A percentile compares a stretch with the other conserved stretches of the same genome.
phyloP scores from a whole-genome alignment of 148 eudicot genomes.

The Fallopia convolvulus region DNA sequence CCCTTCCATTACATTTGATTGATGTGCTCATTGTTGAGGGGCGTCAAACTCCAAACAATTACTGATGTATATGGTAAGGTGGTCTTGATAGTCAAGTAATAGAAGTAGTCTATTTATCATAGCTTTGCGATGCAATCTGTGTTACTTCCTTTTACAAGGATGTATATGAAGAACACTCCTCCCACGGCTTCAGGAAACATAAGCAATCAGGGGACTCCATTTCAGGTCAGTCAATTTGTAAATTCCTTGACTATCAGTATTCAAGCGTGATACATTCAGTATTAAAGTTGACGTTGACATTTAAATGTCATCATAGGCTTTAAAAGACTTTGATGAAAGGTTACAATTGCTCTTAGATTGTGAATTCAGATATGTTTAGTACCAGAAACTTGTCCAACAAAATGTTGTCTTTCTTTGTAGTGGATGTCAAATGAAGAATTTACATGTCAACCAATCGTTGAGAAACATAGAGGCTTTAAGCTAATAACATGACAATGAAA shows the following conservation, averaged over 20 bases:
- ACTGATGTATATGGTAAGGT: conserved; percentile 68
- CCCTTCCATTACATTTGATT: conserved; percentile 79
- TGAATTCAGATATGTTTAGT: no score
- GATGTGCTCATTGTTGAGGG: conserved; percentile 62
- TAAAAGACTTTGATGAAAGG: no score
- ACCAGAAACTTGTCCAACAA: no score
- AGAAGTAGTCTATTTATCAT: not conserved
- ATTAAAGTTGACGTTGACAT: not conserved
- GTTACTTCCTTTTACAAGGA: conserved; percentile 35
- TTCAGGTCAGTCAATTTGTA: conserved; percentile 49
- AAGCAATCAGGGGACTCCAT: conserved; percentile 61
- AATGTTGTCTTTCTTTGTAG: conserved; percentile 22
- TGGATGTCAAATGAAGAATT: conserved; percentile 65
- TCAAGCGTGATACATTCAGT: not conserved
- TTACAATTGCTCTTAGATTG: no score
- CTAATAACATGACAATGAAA: no score
- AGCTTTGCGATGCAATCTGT: conserved; percentile 9
- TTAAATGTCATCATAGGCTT: no score
- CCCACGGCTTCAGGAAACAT: conserved; percentile 53
- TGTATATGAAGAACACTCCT: conserved; percentile 77
- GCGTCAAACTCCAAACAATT: conserved; percentile 35
- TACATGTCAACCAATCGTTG: conserved; percentile 41
- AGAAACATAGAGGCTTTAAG: conserved; percentile 31
- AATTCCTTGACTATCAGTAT: not conserved
- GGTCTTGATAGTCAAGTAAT: not conserved